Base-by-base conservation (phyloP, 768 basidiomycete genomes). In the Lepiota venenata region DNA sequence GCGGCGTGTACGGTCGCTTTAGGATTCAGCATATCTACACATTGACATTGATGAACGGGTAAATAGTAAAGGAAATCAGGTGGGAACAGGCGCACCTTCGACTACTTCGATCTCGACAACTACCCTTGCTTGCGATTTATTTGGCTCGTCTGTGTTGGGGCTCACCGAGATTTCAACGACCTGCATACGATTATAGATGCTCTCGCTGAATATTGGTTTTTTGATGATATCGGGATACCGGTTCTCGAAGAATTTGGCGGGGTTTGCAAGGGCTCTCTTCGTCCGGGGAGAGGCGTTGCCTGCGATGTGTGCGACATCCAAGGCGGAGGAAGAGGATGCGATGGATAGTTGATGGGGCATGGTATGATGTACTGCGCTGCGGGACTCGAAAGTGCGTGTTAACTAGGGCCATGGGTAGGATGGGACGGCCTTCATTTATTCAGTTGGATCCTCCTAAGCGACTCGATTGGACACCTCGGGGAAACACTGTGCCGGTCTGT, bases 11-110 rank as follows among this genome's bases (percentile, higher is more conserved):
- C 59, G 39, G 63, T 72, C n/a, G 73, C 72, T 3, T 45, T 58
- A 16, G 68, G 71, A 56, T 83, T 83, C 8, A 83, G 47, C 81
- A 84, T 83, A 56, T 84, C 82, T 84, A 47, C 20, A 4, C 12
- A n/a, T n/a, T n/a, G n/a, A n/a, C 2, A 21, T 3, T 18, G 25
- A 46, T 37, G n/a, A n/a, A n/a, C 15, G 46, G 21, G 16, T 16
- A 25, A 25, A 47, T 38, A 48, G 16, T 15, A 3, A 35, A 36
- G 2, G 25, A 5, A 5, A 16, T 18, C 20, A 21, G 25, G 8
- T 21, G 6, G 10, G 14, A 12, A 38, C 14, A n/a, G 3, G 58
- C 64, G n/a, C 41, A 78, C 78, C 77, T 61, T 74, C 68, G 29
- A 67, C 61, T 5, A 79, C 77, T 9, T 57, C 64, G 22, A 72